Evolutionary conservation across 352 stramenopile species (phyloP).

Genomic region (Pythium folliculosum): DNA sequence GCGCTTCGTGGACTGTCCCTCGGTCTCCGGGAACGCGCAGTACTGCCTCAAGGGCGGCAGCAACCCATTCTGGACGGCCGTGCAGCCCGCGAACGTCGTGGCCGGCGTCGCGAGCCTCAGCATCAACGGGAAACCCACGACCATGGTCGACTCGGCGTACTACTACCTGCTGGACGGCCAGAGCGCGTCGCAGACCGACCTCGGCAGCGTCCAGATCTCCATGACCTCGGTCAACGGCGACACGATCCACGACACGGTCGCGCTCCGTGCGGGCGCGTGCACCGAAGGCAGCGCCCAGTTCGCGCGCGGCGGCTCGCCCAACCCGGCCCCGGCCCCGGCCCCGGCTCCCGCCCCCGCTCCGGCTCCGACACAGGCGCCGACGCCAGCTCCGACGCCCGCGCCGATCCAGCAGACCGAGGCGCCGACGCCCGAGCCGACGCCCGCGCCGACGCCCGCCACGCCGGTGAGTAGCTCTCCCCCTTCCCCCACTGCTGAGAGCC

Average conservation of each 20-base stretch:
- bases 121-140: constrained; percentile 54
- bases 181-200: constrained; percentile 30
- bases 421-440: constrained; percentile 10
- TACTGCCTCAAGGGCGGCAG: constrained; percentile 61
- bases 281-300: constrained; percentile 21
- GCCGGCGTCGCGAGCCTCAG: constrained; percentile 49
- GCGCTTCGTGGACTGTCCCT: constrained; percentile 47
- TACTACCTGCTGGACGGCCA: constrained; percentile 42
- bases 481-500: not conserved
- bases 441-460: constrained; percentile 11
- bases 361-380: constrained; percentile 23
- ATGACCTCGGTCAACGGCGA: constrained; percentile 63
- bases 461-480: constrained; percentile 20
- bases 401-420: constrained; percentile 18
- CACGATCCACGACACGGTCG: constrained; percentile 57
- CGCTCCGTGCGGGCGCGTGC: constrained; percentile 33
- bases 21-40: constrained; percentile 33
- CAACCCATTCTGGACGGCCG: constrained; percentile 57
- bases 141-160: constrained; percentile 58
- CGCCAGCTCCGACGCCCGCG: constrained; percentile 17
- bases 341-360: not conserved
- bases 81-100: constrained; percentile 61
- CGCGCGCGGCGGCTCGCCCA: constrained; percentile 6
- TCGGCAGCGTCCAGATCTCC: constrained; percentile 39
- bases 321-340: constrained; percentile 2